Base-by-base conservation (phyloP, 129 eudicot genomes). In the Pittosporum tobira region DNA sequence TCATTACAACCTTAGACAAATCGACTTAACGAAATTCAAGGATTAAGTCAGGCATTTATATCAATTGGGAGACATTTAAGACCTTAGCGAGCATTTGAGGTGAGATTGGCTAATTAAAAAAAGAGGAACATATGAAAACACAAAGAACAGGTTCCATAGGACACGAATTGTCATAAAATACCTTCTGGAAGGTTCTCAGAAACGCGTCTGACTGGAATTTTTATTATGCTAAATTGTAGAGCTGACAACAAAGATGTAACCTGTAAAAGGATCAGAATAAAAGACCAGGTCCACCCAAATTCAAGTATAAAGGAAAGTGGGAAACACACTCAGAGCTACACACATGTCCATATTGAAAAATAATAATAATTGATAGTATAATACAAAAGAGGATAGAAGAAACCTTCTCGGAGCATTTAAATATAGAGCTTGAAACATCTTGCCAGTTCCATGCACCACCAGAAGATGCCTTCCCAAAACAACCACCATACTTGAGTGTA, bases 391-490 rank as follows among this genome's bases (percentile, higher is more conserved):
- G 21, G 25, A 30, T 52, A 0, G 27, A 48, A 38, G 21, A 51
- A 51, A 86, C 99, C 85, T 81, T 78, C 31, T 81, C 87, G 2
- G 85, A 75, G 76, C 77, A 71, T 70, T 59, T 87, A 50, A 74
- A 81, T 30, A 77, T 65, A 30, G 96, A 91, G 71, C 75, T 70
- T 57, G 78, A 65, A 64, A 93, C 74, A 70, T 87, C 91, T 47
- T 52, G 75, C 99, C 99, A 93, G 57, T 52, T 71, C 96, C 96
- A 87, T 15, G 65, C 30, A 23, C 77, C 85, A 57, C 63, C 78
- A 44, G 57, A 21, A 43, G 94, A 75, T 24, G 76, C 75, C 68
- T 68, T 81, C 55, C 70, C 67, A 40, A 19, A 54, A 60, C 57
- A 50, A 65, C 59, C 53, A 49, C 96, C 99, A 71, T 87, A 87